Conservation (phyloP, 805 yeast species). For the Schwanniomyces yamadae region DNA sequence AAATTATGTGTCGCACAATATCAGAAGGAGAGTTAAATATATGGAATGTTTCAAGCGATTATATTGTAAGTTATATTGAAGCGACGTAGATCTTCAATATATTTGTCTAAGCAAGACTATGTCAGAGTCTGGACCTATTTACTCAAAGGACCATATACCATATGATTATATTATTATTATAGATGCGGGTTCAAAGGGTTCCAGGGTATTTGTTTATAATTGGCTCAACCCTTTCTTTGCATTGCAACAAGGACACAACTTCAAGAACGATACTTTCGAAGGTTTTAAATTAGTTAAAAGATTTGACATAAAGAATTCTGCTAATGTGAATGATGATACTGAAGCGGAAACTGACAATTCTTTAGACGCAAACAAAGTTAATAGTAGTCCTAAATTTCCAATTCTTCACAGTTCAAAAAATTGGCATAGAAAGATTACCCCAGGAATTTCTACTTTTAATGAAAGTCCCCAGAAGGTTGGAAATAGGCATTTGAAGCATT, state of each 20-base stretch:
- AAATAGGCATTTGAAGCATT: constrained; percentile 46
- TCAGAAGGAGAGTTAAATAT: too few relatives aligned
- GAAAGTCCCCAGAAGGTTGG: constrained; percentile 51
- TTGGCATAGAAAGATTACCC: constrained; percentile 54
- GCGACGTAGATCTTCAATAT: too few relatives aligned
- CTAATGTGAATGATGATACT: constrained; percentile 9
- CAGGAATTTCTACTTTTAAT: constrained; percentile 56
- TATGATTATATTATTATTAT: constrained; percentile 60
- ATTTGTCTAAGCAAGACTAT: too few relatives aligned
- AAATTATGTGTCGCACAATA: too few relatives aligned
- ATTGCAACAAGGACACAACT: constrained; percentile 18
- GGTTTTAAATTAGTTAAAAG: constrained; percentile 12
- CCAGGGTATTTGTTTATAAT: constrained; percentile 58
- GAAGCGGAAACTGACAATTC: constrained; percentile 10
- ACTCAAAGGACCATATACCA: constrained; percentile 45
- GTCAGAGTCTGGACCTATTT: constrained; percentile 43
- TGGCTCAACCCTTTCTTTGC: constrained; percentile 46
- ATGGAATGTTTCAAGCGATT: too few relatives aligned
- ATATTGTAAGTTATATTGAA: too few relatives aligned
- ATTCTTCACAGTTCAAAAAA: constrained; percentile 29
- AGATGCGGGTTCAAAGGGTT: constrained; percentile 68
- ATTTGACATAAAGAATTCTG: constrained; percentile 10
- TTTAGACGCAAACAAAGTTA: constrained; percentile 6
- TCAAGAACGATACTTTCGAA: constrained; percentile 6
- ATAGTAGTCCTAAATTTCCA: constrained; percentile 25